Conservation (phyloP, 176 grass and related monocot species). For the Aegilops tauschii region DNA sequence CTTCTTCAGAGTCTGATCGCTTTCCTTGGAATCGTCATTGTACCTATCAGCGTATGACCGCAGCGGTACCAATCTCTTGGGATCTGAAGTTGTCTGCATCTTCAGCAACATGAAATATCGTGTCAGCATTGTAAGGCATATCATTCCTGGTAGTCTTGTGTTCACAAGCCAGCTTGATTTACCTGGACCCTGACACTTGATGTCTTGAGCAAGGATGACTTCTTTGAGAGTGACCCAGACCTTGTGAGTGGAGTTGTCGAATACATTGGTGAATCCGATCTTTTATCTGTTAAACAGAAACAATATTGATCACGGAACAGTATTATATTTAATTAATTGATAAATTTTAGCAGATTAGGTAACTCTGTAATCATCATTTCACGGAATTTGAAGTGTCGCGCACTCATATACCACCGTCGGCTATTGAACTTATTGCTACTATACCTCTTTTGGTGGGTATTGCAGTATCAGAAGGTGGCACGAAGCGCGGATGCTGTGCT, state of each 20-base stretch:
- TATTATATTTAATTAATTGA: neutral
- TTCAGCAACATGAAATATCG: conserved; percentile 1
- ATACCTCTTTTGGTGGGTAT: conserved; percentile 36
- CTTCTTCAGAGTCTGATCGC: conserved; percentile 68
- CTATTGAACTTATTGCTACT: neutral
- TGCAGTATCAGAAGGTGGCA: conserved; percentile 29
- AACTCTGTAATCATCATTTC: neutral
- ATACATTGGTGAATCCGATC: conserved; percentile 46
- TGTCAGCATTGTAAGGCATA: neutral
- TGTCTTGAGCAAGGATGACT: conserved; percentile 76
- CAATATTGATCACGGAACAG: neutral
- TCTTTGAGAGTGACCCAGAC: conserved; percentile 59
- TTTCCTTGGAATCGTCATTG: conserved; percentile 38
- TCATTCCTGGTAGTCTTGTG: neutral
- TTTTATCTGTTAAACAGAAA: conserved; percentile 50
- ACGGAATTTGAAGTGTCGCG: neutral
- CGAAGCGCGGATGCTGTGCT: conserved; percentile 22
- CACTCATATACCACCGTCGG: neutral
- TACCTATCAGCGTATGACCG: conserved; percentile 59
- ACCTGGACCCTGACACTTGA: conserved; percentile 76
- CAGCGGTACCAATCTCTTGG: conserved; percentile 63
- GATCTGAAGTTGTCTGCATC: conserved; percentile 34
- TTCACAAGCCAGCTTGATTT: conserved; percentile 26
- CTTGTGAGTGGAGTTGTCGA: conserved; percentile 41
- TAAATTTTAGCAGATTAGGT: neutral